These are phyloP conservation scores for Middelhovenomyces tepae DNA, from an alignment of 805 yeast genomes.

Conservation along the genomic window DNA sequence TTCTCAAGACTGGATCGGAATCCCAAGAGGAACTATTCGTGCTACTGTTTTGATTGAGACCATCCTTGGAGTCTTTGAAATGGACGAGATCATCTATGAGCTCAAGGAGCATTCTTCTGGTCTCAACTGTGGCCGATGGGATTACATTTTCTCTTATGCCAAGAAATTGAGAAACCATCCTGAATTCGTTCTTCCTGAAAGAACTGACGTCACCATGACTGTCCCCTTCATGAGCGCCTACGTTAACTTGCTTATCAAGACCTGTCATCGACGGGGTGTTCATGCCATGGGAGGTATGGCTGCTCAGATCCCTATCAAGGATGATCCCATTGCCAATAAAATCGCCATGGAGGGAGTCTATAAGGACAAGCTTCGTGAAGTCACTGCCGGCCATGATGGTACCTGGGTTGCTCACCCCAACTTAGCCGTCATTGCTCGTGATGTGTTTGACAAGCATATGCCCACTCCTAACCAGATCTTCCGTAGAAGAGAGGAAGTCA, in stretches of 20 bases:
- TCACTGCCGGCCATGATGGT: slow-evolving; percentile 60
- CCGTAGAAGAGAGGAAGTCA: slow-evolving; percentile 39
- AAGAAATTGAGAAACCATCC: slow-evolving; percentile 56
- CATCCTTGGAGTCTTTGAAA: slow-evolving; percentile 64
- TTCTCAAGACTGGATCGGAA: slow-evolving; percentile 53
- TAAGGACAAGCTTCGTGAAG: slow-evolving; percentile 62
- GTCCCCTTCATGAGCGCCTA: slow-evolving; percentile 64
- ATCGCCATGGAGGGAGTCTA: slow-evolving; percentile 60
- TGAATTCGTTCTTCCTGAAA: slow-evolving; percentile 57
- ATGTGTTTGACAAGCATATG: slow-evolving; percentile 67
- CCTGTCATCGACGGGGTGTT: slow-evolving; percentile 63
- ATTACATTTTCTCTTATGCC: slow-evolving; percentile 62
- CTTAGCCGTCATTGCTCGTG: slow-evolving; percentile 53
- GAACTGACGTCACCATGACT: slow-evolving; percentile 59
- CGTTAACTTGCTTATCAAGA: slow-evolving; percentile 55
- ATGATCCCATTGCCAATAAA: slow-evolving; percentile 50
- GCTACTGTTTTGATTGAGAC: slow-evolving; percentile 68
- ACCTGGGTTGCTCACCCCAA: slow-evolving; percentile 77
- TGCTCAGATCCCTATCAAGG: slow-evolving; percentile 66
- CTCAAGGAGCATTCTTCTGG: slow-evolving; percentile 65
- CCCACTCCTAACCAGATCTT: slow-evolving; percentile 66
- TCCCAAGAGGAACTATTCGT: slow-evolving; percentile 62
- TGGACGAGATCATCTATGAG: slow-evolving; percentile 71
- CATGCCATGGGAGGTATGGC: slow-evolving; percentile 79
- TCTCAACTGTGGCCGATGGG: slow-evolving; percentile 73